Conservation (phyloP, 1,284 basidiomycete species). For the Dichomitus squalens region DNA sequence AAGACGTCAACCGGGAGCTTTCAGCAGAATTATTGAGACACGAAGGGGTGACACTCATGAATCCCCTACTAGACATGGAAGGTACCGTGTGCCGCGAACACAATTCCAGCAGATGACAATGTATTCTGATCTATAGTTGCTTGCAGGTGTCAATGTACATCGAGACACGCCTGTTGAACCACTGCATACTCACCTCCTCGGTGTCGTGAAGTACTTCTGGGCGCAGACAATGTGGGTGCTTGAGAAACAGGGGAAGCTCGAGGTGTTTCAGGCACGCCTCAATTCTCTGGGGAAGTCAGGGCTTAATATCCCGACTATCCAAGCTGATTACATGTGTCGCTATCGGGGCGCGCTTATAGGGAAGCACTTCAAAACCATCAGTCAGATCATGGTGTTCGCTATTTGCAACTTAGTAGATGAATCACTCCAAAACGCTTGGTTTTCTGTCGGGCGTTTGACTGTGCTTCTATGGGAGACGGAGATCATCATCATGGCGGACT, state of each 20-base stretch:
- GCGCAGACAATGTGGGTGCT: constrained; percentile 27
- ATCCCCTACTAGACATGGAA: constrained; percentile 9
- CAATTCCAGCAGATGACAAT: no score
- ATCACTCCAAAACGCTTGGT: constrained; percentile 27
- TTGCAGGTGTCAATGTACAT: constrained; percentile 26
- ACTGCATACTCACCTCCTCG: constrained; percentile 37
- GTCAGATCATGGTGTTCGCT: constrained; percentile 32
- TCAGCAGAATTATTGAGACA: constrained; percentile 6
- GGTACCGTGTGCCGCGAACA: no score
- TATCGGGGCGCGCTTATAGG: constrained; percentile 33
- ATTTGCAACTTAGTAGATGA: constrained; percentile 28
- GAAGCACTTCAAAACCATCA: constrained; percentile 36
- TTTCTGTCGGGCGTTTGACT: constrained; percentile 25
- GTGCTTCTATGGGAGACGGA: constrained; percentile 33
- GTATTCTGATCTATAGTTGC: background rate
- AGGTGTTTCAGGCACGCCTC: constrained; percentile 24
- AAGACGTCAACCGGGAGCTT: constrained; percentile 6
- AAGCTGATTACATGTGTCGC: constrained; percentile 29
- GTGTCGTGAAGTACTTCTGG: constrained; percentile 40
- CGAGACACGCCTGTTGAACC: constrained; percentile 36
- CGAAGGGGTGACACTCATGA: background rate
- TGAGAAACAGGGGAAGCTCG: constrained; percentile 22
- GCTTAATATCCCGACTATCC: constrained; percentile 18
- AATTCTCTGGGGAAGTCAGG: constrained; percentile 13
- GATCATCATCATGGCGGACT: constrained; percentile 26